These are phyloP conservation scores for Torulaspora gathmanii DNA, from an alignment of 805 yeast genomes.

Conservation along the genomic window DNA sequence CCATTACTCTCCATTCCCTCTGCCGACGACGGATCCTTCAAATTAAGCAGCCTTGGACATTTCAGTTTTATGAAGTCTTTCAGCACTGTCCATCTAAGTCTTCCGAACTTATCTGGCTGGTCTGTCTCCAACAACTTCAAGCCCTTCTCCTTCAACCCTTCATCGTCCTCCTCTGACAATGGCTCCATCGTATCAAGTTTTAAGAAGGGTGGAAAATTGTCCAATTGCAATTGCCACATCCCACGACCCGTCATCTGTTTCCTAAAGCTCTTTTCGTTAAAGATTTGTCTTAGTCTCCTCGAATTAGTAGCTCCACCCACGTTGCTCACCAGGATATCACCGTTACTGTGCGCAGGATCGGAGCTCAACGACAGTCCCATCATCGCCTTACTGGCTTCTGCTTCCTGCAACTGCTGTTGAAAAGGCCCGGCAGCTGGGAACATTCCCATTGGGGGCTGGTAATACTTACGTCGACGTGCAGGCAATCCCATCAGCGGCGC, in stretches of 20 bases:
- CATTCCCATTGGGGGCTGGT: constrained; percentile 7
- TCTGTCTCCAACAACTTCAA: constrained; percentile 17
- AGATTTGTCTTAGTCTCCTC: constrained; percentile 29
- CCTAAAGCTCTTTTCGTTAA: constrained; percentile 33
- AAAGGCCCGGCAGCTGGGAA: not conserved
- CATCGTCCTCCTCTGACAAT: constrained; percentile 8
- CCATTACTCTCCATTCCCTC: constrained; percentile 5
- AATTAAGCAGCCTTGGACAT: constrained; percentile 28
- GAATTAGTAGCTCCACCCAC: constrained; percentile 14
- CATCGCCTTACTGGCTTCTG: not conserved
- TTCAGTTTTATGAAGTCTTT: constrained; percentile 38
- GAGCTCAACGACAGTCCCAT: not conserved
- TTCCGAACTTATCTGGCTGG: constrained; percentile 28
- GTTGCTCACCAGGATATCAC: not conserved
- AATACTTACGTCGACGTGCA: constrained; percentile 11
- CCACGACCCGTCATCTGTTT: constrained; percentile 35
- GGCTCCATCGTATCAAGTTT: constrained; percentile 24
- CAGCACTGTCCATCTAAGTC: constrained; percentile 37
- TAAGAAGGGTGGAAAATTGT: constrained; percentile 34
- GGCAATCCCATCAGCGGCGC: constrained; percentile 7
- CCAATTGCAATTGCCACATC: constrained; percentile 32
- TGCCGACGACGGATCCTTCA: constrained; percentile 7
- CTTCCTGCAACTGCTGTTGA: not conserved
- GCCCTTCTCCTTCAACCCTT: constrained; percentile 5
- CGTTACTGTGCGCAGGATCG: not conserved